Base-by-base conservation (phyloP, 2,329 filamentous ascomycete genomes). In the Ophiobolus disseminans region DNA sequence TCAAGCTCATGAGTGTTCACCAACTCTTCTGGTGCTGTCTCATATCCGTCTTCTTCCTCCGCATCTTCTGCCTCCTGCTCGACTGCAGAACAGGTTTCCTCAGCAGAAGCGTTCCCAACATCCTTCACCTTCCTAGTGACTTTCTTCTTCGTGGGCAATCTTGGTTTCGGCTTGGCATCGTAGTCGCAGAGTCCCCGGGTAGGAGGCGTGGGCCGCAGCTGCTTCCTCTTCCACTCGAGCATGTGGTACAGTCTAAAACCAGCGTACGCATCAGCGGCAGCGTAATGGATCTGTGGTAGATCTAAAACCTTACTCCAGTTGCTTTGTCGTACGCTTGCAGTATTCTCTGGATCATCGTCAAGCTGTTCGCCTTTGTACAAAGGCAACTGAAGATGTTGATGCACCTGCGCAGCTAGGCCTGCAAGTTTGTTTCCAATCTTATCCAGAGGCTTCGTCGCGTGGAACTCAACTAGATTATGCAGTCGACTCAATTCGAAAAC, bases 231-330 rank as follows among this genome's bases (percentile, higher is more conserved):
- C 40, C 82, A 75, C 48, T 97, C 87, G 35, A 96, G 76, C 1
- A 82, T 80, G 50, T 90, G 78, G 63, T 85, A 96, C 1, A 97
- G 76, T 46, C 90, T 87, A 9, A 93, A 72, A 10, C 88, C 87
- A 22, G 91, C 91, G 68, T 96, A 97, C 0, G 91, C 89, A 71
- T 97, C 92, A 0, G 89, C 86, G 3, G 90, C 91, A 14, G 91
- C 72, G 76, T 81, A 93, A 81, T 82, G 73, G 13, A 91, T 81
- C 65, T 97, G 92, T 9, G 83, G 72, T 55, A 80, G 72, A 30
- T 76, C 78, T 23, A 97, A 74, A 1, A 75, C 63, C 48, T 78
- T 73, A 16, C 83, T 84, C 92, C 92, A 97, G 66, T 94, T 82
- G 59, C 90, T 86, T 7, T 81, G 79, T 11, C 92, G 83, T 4